Conservation (phyloP, 2,329 filamentous ascomycete species). For the Fusarium luffae region DNA sequence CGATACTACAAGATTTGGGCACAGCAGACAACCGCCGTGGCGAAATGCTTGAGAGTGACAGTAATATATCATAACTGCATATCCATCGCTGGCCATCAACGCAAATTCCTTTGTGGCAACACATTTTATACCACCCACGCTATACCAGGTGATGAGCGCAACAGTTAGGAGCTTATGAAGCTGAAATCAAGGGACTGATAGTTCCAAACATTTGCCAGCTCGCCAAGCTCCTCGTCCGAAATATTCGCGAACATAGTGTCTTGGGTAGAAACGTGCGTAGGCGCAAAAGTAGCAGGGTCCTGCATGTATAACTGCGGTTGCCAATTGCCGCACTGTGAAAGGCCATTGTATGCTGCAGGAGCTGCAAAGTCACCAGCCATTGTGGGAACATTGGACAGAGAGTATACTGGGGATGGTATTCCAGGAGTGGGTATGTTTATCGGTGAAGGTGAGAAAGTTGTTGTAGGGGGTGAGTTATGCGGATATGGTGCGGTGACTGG, state of each 20-base stretch:
- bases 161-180: conserved; percentile 39
- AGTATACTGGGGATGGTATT: conserved; percentile 16
- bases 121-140: not conserved
- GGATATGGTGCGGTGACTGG: not conserved
- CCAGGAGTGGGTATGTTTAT: not conserved
- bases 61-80: not conserved
- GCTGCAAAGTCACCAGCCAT: not conserved
- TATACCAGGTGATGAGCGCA: not conserved
- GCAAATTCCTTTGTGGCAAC: too few species aligned
- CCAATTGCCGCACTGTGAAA: conserved; percentile 21
- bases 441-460: conserved; percentile 5
- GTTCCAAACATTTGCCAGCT: conserved; percentile 50
- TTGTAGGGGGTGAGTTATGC: conserved; percentile 15
- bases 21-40: not conserved
- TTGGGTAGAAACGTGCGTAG: conserved; percentile 12
- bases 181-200: conserved; percentile 50
- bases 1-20: not conserved
- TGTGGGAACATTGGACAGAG: conserved; percentile 5
- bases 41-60: not conserved
- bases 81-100: not conserved
- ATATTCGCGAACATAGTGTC: conserved; percentile 45
- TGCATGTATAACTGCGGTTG: conserved; percentile 27
- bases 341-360: conserved; percentile 11
- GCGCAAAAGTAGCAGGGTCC: conserved; percentile 13
- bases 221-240: conserved; percentile 50